Base-by-base conservation (phyloP, 2,329 filamentous ascomycete species). In the Ophiostoma sp. region DNA sequence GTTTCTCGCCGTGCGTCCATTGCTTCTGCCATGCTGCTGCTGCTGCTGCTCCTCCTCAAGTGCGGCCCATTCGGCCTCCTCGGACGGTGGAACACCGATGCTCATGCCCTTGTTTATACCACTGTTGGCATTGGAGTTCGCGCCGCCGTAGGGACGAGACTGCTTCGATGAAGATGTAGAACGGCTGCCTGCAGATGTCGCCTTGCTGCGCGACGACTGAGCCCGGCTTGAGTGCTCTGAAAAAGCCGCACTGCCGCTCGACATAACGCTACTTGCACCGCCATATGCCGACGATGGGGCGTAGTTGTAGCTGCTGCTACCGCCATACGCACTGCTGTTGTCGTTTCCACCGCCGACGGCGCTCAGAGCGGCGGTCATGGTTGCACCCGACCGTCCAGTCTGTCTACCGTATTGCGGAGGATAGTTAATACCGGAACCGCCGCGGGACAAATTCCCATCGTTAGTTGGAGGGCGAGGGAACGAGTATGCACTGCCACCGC, bases 401-500 rank as follows among this genome's bases (percentile, higher is more conserved):
- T 72, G 71, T 5, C 70, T 69, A 5, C 71, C 71, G 5, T 45
- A 62, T 14, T 41, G 60, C 16, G 60, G 4, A 9, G 16, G n/a
- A n/a, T 5, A n/a, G 8, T 18, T 63, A 1, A 40, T 12, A 16
- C 9, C 42, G 16, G n/a, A 16, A 40, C 40, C 40, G 16, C 40
- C n/a, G 38, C 38, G 60, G 72, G 71, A 7, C 1, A 71, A 70
- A 38, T 41, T 60, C 44, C 67, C 71, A 27, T 70, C 68, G n/a
- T 69, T 68, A 1, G 73, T 69, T 5, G 74, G 73, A 4, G 75
- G 74, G 2, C 72, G 71, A 1, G 76, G 74, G 64, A 76, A 77
- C 4, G 66, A 65, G 64, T 73, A 74, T 7, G 68, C 69, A 44
- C 52, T 40, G 41, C 66, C 55, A 8, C 64, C 45, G 16, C 68